phyloP scores from a whole-genome alignment of 208 protist genomes.

The Trypanosoma boissoni region DNA sequence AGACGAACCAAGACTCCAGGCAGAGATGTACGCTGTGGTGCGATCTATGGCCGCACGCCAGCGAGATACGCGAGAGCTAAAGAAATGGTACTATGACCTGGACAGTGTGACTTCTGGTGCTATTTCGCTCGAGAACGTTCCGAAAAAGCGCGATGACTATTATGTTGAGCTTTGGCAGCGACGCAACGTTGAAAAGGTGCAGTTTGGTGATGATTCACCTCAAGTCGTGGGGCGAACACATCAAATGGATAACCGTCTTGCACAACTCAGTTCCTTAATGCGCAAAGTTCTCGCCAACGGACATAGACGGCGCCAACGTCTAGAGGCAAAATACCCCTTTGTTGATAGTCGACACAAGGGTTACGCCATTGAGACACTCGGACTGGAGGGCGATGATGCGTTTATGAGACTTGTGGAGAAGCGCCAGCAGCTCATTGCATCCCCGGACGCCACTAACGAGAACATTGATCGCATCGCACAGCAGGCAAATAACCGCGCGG shows the following conservation, averaged over 20 bases:
- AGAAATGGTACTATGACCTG: slow-evolving; percentile 36
- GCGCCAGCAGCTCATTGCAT: slow-evolving; percentile 12
- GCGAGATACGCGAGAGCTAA: slow-evolving; percentile 31
- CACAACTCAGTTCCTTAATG: slow-evolving; percentile 34
- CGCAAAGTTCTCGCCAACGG: slow-evolving; percentile 34
- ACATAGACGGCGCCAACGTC: slow-evolving; percentile 28
- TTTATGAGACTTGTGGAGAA: slow-evolving; percentile 24
- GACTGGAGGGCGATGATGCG: slow-evolving; percentile 30
- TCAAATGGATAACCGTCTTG: slow-evolving; percentile 34
- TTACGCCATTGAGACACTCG: slow-evolving; percentile 39
- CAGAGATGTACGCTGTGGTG: slow-evolving; percentile 30
- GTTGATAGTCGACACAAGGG: slow-evolving; percentile 37
- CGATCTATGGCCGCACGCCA: slow-evolving; percentile 27
- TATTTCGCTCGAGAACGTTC: slow-evolving; percentile 27
- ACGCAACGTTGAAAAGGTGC: slow-evolving; percentile 10
- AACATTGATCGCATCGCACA: slow-evolving; percentile 4
- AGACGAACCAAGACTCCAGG: slow-evolving; percentile 10
- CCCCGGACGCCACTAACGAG: background rate
- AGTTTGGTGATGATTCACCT: slow-evolving; percentile 8
- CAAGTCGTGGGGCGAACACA: slow-evolving; percentile 10
- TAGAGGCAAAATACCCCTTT: slow-evolving; percentile 52
- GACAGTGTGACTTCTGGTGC: slow-evolving; percentile 22
- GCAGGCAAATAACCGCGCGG: slow-evolving; percentile 5
- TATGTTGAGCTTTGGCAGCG: slow-evolving; percentile 28
- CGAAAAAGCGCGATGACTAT: slow-evolving; percentile 31